Base-by-base conservation (phyloP, 768 basidiomycete species). In the Pisolithus albus region DNA sequence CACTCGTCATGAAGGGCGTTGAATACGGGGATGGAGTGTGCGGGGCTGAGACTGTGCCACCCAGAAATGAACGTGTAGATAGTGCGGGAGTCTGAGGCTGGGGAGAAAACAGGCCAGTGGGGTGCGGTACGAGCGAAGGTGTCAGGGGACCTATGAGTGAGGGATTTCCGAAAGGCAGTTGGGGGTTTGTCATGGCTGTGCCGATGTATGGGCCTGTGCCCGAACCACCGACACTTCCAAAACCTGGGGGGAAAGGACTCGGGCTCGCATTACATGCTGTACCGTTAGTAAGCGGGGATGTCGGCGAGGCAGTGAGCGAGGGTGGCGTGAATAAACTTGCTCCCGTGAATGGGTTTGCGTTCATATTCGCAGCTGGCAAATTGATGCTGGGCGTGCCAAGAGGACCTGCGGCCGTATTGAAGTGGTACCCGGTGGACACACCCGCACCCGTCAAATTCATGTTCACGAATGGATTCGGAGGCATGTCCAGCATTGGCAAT, bases 1-100 rank as follows among this genome's bases (percentile, higher is more conserved):
- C 24, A 55, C 62, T 6, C 50, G 52, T 32, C 43, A 49, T 49
- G 13, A 56, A 58, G 47, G 57, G 49, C 38, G 47, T 47, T 7
- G 62, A 45, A 6, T 19, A 43, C 19, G 55, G 40, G 28, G 59
- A 50, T 54, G 70, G 63, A 58, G 64, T 51, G 60, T 70, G 68
- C 2, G 59, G 52, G 1, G 37, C 13, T 15, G 51, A 28, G 5
- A 40, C 19, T 44, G 52, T 43, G 46, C 54, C 34, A 2, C 34
- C 30, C 42, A 38, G 30, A 61, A 64, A 11, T 63, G 60, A 38
- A 67, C 61, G 40, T 61, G 66, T 45, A 44, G 46, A 32, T 9
- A 56, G 28, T 37, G 46, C 55, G 34, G 54, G 59, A 8, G 18
- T 26, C 39, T 46, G 51, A 24, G 9, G 45, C 15, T 49, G 49